Conservation (phyloP, 1,284 basidiomycete genomes). For the Ceratobasidium sp. region DNA sequence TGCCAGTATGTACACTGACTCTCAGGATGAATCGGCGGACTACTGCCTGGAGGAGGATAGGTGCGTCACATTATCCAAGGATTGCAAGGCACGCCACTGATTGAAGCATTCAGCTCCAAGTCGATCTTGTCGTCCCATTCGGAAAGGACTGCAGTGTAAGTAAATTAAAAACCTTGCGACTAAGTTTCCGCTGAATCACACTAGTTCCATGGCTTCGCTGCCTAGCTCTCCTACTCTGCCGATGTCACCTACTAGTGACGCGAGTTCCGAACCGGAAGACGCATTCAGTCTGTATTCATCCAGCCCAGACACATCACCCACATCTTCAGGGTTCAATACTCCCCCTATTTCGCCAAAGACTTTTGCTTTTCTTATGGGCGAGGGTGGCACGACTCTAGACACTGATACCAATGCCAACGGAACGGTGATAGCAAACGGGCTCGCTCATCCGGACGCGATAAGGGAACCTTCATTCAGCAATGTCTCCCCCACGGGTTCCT, state of each 20-base stretch:
- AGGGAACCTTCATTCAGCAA: too few relatives aligned
- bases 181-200: neutral
- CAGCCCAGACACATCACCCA: conserved; percentile 5
- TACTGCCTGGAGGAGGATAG: neutral
- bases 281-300: neutral
- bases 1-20: neutral
- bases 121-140: neutral
- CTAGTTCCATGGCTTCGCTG: neutral
- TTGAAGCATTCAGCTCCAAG: too few relatives aligned
- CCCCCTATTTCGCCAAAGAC: conserved; percentile 10
- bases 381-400: neutral
- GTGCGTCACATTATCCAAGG: neutral
- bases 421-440: too few relatives aligned
- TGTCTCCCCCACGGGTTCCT: too few relatives aligned
- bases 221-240: neutral
- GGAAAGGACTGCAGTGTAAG: too few relatives aligned
- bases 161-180: too few relatives aligned
- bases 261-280: neutral
- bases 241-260: neutral
- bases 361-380: neutral
- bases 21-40: neutral
- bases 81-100: too few relatives aligned
- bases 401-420: neutral
- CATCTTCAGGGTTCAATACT: conserved; percentile 10
- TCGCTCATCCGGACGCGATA: too few relatives aligned